Evolutionary conservation across 441 rosid genomes (phyloP), one percentile per base, ranked within the genome.

Genomic region (Manihot esculenta): DNA sequence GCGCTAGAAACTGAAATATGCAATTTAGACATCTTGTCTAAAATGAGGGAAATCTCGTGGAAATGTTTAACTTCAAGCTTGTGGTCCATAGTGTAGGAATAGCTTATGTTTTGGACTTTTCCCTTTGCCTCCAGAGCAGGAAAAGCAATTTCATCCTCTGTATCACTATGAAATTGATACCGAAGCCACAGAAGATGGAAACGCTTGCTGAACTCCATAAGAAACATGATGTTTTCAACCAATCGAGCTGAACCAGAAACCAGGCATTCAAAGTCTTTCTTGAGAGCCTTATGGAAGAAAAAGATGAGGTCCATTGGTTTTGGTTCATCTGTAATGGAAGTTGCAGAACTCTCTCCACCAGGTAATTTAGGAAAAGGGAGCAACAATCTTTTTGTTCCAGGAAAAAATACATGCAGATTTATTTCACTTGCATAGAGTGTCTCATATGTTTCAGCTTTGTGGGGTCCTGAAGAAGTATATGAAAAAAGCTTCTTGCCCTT

Each of bases 71-170:
- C 79, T 74, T 90, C 91, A 68, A 88, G 75, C 73, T 85, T 83
- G 77, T 95, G 98, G 78, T 92, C 98, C 62, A 92, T 83, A 42
- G 85, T 72, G 69, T 86, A 95, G 9, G 94, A 88, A 63, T 70
- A 84, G 71, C 90, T 85, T 62, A 95, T 86, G 41, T 92, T 89
- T 74, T 73, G 81, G 18, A 84, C 77, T 61, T 84, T 72, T 56
- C 89, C 91, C 81, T 88, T 86, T 20, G 86, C 85, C 83, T 94
- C 96, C 64, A 94, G 48, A 23, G 93, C 94, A 72, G 99, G 99
- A 80, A 92, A 92, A 24, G 91, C 93, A 62, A 88, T 77, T 79
- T 90, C 96, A 76, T 92, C 99, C 76, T 94, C 98, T 5, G 90
- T 85, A 71, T 83, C 86, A 44, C 89, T 86, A 57, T 90, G 98